Evolutionary conservation across 1,284 basidiomycete species (phyloP), one percentile per base, ranked within the genome.

Genomic region (Cutaneotrichosporon sp.): DNA sequence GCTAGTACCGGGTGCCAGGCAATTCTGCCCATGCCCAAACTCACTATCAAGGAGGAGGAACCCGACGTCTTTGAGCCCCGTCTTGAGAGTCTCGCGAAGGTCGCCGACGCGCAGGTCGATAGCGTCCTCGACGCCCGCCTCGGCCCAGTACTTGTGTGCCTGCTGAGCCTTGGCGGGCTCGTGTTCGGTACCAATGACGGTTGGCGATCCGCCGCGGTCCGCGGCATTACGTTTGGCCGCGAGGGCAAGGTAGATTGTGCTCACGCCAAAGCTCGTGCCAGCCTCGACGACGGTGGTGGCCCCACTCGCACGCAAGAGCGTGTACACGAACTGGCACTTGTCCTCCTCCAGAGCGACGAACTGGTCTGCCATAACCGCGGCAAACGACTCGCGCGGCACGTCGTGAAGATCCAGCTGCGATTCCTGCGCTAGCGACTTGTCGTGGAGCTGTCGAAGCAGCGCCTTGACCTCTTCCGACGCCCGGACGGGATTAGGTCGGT

Each of bases 91-190:
- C 48, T 65, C 63, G 8, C 51, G 46, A 18, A 66, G 48, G 49
- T 68, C 63, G 3, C 67, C 66, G n/a, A 64, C 61, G 34, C 66
- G 52, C 40, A 67, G 50, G 13, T 69, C 66, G 10, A 68, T 66
- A 15, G 42, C 40, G 14, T 61, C 54, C 3, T 50, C 46, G 7
- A 56, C 58, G 4, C 64, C 67, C 3, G 55, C 60, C 37, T 65
- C 58, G 13, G 42, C 22, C 60, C 63, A 64, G 49, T 61, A 53
- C 44, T 38, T 36, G 14, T 52, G 46, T 22, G 65, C 65, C 38
- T 51, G 40, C 2, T 22, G 48, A 1, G 59, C 59, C 49, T 67
- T 68, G 21, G 30, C 51, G 10, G 54, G 55, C 51, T 68, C 66
- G 35, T 64, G 58, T 51, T 69, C 66, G 0, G 64, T 66, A 0